These are phyloP conservation scores for Dryadomyces quercivorus DNA, from an alignment of 2,329 filamentous ascomycete genomes.

Conservation along the genomic window DNA sequence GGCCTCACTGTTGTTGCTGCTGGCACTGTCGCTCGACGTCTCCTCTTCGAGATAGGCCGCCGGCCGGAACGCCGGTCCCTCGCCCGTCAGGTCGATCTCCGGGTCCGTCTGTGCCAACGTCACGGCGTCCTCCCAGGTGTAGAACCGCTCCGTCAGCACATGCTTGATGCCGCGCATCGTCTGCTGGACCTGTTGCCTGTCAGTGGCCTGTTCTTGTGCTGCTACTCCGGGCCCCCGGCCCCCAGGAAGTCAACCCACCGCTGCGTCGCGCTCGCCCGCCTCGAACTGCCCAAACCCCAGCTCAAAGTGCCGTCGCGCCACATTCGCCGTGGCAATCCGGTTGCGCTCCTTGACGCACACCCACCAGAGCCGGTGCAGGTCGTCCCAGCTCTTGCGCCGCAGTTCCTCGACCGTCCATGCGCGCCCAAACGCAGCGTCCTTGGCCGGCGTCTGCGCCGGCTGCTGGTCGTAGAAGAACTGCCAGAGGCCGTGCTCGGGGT, in stretches of 20 bases:
- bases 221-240: too few species aligned
- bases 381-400: constrained; percentile 82
- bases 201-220: not conserved
- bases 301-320: constrained; percentile 55
- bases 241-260: too few species aligned
- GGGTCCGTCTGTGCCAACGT: constrained; percentile 52
- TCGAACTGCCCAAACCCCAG: constrained; percentile 66
- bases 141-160: constrained; percentile 74
- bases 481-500: constrained; percentile 78
- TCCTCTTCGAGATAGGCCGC: constrained; percentile 23
- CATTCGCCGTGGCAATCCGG: constrained; percentile 64
- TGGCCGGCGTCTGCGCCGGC: constrained; percentile 56
- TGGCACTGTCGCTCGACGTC: constrained; percentile 1
- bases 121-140: constrained; percentile 72
- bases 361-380: constrained; percentile 90
- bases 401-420: constrained; percentile 79
- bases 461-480: constrained; percentile 71
- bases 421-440: constrained; percentile 62
- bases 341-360: constrained; percentile 86
- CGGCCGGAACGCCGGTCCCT: constrained; percentile 38
- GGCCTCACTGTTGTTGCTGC: constrained; percentile 14
- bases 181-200: constrained; percentile 46
- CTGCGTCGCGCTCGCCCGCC: constrained; percentile 45
- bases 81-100: constrained; percentile 48
- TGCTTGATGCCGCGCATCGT: constrained; percentile 81